phyloP scores from a whole-genome alignment of 148 eudicot genomes.

The Diospyros kaki region DNA sequence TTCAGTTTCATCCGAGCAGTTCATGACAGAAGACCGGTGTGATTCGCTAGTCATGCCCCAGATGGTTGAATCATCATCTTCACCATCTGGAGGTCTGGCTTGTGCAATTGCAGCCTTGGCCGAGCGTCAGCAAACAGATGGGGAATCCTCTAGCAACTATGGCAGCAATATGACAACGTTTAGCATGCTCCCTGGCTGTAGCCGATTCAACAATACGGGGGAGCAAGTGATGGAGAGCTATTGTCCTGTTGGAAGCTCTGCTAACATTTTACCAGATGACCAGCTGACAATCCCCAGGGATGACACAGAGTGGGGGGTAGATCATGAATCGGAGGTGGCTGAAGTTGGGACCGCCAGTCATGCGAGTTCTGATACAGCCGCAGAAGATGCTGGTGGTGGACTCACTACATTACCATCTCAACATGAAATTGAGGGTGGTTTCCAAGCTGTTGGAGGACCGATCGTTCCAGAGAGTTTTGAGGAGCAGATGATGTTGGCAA shows the following conservation, averaged over 20 bases:
- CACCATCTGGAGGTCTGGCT: conserved; percentile 95
- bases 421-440: conserved; percentile 29
- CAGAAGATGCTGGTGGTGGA: conserved; percentile 26
- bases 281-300: conserved; percentile 18
- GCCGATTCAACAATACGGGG: conserved; percentile 36
- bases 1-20: conserved; percentile 34
- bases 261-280: conserved; percentile 19
- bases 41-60: conserved; percentile 34
- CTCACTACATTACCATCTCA: conserved; percentile 20
- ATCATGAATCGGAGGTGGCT: conserved; percentile 37
- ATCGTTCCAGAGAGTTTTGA: conserved; percentile 80
- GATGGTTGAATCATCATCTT: conserved; percentile 50
- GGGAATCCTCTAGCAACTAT: conserved; percentile 41
- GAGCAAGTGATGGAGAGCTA: conserved; percentile 24
- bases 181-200: conserved; percentile 45
- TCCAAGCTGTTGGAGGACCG: conserved; percentile 27
- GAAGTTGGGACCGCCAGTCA: conserved; percentile 46
- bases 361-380: conserved; percentile 33
- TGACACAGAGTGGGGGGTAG: conserved; percentile 45
- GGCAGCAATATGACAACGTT: conserved; percentile 25
- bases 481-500: conserved; percentile 99
- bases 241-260: conserved; percentile 23
- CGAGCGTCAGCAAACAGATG: conserved; percentile 69
- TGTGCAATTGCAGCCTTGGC: conserved; percentile 95
- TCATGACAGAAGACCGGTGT: conserved; percentile 30